A percentile compares a stretch with the other conserved stretches of the same genome.
Evolutionary conservation across 2,329 filamentous ascomycete genomes (phyloP).

Genomic region (Thelonectria olida): DNA sequence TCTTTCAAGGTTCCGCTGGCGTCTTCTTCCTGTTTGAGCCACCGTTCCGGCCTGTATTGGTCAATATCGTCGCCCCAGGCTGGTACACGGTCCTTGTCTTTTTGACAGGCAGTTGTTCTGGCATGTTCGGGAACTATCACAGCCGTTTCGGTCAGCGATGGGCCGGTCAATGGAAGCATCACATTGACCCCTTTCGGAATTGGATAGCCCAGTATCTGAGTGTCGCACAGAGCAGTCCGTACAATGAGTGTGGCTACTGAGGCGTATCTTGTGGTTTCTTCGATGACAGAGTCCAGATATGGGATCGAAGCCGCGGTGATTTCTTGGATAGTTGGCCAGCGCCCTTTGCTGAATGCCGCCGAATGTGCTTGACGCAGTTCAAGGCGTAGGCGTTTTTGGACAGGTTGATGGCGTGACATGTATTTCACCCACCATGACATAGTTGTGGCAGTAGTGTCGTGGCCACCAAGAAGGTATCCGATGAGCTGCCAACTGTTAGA

Average conservation of each 20-base stretch:
- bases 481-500: conserved; percentile 28
- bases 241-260: conserved; percentile 42
- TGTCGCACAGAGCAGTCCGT: conserved; percentile 44
- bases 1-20: conserved; percentile 16
- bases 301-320: conserved; percentile 40
- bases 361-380: conserved; percentile 35
- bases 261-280: conserved; percentile 47
- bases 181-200: conserved; percentile 48
- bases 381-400: conserved; percentile 38
- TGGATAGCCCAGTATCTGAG: conserved; percentile 43
- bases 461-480: conserved; percentile 43
- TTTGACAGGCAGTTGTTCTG: conserved; percentile 37
- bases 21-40: conserved; percentile 39
- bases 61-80: conserved; percentile 44
- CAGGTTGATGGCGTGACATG: conserved; percentile 32
- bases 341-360: conserved; percentile 29
- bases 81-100: conserved; percentile 36
- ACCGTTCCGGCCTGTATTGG: conserved; percentile 49
- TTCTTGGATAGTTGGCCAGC: conserved; percentile 43
- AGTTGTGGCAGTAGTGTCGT: conserved; percentile 41
- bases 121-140: conserved; percentile 40
- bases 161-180: conserved; percentile 39
- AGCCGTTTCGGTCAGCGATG: conserved; percentile 41
- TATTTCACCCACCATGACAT: conserved; percentile 44
- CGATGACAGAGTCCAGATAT: conserved; percentile 50